Base-by-base conservation (phyloP, 345 rosid species). In the Citrus medica region DNA sequence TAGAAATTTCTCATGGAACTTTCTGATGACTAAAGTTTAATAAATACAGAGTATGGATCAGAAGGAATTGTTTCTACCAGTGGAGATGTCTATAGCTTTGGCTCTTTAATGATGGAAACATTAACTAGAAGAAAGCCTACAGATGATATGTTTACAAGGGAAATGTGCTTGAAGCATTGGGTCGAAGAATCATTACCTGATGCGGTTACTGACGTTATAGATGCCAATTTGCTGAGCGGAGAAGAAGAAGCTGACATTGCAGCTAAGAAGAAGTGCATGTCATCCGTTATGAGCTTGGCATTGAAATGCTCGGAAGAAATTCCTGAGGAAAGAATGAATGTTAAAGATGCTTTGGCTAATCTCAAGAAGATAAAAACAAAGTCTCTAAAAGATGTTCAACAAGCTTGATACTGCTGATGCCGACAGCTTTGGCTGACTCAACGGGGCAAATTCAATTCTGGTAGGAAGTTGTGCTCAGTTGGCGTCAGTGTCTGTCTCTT, bases 111-210 rank as follows among this genome's bases (percentile, higher is more conserved):
- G 32, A 62, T 71, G 76, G 83, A 76, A 56, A 71, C 72, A 2
- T 70, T 80, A n/a, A 80, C 83, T 2, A 38, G 61, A 30, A 76
- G 38, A 30, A 76, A 64, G 66, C 83, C 79, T 0, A 76, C 73
- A 0, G 82, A 80, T 46, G 76, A 69, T 0, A 75, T 69, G 56
- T 60, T 80, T 60, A 21, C 6, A 3, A 56, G 33, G 60, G 82
- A 66, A 28, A 3, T 69, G 69, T 75, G 70, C 71, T 46, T 75
- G 65, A 80, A 78, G 72, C 5, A 21, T 17, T 80, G 70, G 79
- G 79, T 80, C 2, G 32, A 51, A 5, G 40, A 27, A 21, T 62
- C 16, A 17, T 75, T 69, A 16, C 72, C 76, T 38, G 28, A 76
- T 7, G 59, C 40, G 9, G 19, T 37, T 25, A n/a, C 3, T 12